Evolutionary conservation across 1,284 basidiomycete genomes (phyloP), one percentile per base, ranked within the genome.

Genomic region (Amylostereum areolatum): DNA sequence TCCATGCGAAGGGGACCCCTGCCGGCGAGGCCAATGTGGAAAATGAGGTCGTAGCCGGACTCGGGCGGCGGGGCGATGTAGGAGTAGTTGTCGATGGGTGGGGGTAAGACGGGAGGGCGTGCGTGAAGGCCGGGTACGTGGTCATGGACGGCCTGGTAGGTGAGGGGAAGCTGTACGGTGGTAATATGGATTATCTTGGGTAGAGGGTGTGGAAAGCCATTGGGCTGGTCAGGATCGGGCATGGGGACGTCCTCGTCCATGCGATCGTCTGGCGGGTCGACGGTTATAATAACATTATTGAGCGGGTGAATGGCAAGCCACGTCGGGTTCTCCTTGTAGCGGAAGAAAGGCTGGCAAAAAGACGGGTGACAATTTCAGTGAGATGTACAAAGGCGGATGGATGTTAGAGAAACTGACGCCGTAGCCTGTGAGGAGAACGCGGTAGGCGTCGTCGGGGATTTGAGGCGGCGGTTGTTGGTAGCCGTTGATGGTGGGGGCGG

Each of bases 1-100:
- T 89, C 85, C 65, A 88, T 72, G 28, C 81, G 72, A 47, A 88
- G 63, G 0, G 77, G 73, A 0, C 85, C 86, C 10, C 80, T 72
- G 5, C 78, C 77, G 2, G 83, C 84, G 10, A 83, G 79, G 7
- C 86, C 85, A 34, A 89, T 69, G 57, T 89, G 85, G 56, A 89
- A 75, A 45, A 88, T 75, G 53, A 88, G 78, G 60, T 89, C 85
- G 57, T 83, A 89, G n/a, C 83, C 83, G 45, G 67, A 69, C 25
- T 67, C 62, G 1, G 83, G 83, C 1, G 80, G 71, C 2, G 69
- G 61, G 2, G 62, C 57, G 37, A 68, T n/a, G n/a, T n/a, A n/a
- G n/a, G n/a, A n/a, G n/a, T n/a, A n/a, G n/a, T 62, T 59, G 37
- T 70, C 63, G n/a, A 52, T 61, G 12, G 33, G 63, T 52, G 30